Evolutionary conservation across 306 rosid species (phyloP).

Genomic region (Citrullus colocynthis): DNA sequence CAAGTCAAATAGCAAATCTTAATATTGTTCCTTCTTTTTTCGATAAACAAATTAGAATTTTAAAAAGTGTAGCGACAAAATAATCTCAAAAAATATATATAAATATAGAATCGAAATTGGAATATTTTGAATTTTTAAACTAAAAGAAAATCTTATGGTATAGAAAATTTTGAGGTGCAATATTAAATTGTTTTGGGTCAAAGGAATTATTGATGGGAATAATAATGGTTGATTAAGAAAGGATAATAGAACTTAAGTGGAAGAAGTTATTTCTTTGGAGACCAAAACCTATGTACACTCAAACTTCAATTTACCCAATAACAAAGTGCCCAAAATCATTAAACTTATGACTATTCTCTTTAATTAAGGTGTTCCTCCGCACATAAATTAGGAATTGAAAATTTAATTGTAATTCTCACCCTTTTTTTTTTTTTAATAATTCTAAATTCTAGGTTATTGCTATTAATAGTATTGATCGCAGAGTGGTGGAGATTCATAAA

Average conservation of each 20-base stretch:
- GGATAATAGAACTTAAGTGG: not conserved
- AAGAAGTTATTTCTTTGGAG: not conserved
- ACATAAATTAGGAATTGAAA: not conserved
- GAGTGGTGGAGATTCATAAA: no score
- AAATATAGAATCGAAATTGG: not conserved
- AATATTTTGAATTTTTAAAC: not conserved
- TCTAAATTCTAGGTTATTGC: not conserved
- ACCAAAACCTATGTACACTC: not conserved
- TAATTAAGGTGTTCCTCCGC: not conserved
- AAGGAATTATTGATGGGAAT: not conserved
- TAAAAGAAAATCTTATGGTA: not conserved
- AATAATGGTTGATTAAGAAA: slow-evolving; percentile 4
- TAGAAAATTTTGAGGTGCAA: not conserved
- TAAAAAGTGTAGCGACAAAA: not conserved
- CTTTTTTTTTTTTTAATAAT: not conserved
- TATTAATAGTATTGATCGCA: not conserved
- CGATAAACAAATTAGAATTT: not conserved
- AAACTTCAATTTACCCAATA: not conserved
- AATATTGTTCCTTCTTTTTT: not conserved
- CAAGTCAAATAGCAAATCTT: not conserved
- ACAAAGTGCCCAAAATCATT: not conserved
- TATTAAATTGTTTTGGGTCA: not conserved
- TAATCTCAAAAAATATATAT: not conserved
- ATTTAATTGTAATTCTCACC: not conserved
- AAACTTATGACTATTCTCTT: not conserved